Base-by-base conservation (phyloP, 116 monocot genomes). In the Posidonia oceanica region DNA sequence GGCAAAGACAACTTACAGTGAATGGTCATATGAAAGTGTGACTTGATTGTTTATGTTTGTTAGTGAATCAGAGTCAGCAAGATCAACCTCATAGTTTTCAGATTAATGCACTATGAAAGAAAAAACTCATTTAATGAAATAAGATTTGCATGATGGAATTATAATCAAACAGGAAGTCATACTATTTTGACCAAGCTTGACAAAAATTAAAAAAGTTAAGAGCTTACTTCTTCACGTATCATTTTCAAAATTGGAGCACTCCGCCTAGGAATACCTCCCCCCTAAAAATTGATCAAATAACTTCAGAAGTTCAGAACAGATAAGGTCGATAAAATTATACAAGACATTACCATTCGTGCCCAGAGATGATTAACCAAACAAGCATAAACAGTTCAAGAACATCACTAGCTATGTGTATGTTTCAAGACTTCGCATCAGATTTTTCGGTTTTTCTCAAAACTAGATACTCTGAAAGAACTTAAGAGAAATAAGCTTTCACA, bases 151-250 rank as follows among this genome's bases (percentile, higher is more conserved):
- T 1, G 13, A 23, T 11, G 12, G 7, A 61, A 61, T 20, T 61
- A 14, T 22, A 61, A 29, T 61, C 14, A 3, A 36, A 36, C 23
- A 61, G 22, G 22, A 21, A 29, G 36, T 21, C 61, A 61, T 61
- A 13, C 36, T 36, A 36, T 29, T 23, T 36, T 36, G 13, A 51
- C 29, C 29, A 29, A 29, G 29, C 29, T 29, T 29, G n/a, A 52
- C 59, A 70, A 58, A 16, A 41, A 42, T 52, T 59, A 5, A 17
- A 5, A 17, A 63, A 37, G 68, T 18, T 36, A 59, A 66, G 67
- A 69, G 68, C 80, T 74, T 87, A 97, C 97, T 79, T 91, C 92
- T 89, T 97, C 97, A 39, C 97, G 87, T 54, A 97, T 84, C 69
- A 55, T 78, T 75, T 78, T 81, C 64, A 97, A 72, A 54, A 54